Percentiles rank a stretch among this genome's conserved stretches.
phyloP scores from a whole-genome alignment of 192 early-diverging fungal species.

The Gonapodya sp. region DNA sequence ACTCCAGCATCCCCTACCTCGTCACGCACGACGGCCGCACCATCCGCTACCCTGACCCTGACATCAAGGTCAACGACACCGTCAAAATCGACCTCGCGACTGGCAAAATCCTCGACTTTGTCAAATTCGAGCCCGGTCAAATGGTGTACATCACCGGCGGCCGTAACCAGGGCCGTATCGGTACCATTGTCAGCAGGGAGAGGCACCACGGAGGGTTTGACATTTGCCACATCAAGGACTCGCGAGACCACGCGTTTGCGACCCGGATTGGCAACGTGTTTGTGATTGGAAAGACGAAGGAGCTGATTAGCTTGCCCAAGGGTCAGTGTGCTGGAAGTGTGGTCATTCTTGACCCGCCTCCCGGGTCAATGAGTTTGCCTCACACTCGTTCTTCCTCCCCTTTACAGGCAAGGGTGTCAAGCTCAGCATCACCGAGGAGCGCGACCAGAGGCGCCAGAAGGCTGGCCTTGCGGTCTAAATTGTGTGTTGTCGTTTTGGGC shows the following conservation, averaged over 20 bases:
- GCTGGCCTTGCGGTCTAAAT: background rate
- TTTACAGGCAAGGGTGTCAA: slow-evolving; percentile 23
- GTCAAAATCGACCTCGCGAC: slow-evolving; percentile 92
- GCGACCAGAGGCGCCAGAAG: slow-evolving; percentile 1
- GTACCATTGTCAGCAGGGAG: slow-evolving; percentile 92
- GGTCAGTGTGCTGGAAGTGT: no score
- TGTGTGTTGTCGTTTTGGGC: no score
- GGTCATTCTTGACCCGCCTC: no score
- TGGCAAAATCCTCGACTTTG: slow-evolving; percentile 81
- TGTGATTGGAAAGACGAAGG: slow-evolving; percentile 70
- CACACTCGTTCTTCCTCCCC: background rate
- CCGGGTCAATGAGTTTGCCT: no score
- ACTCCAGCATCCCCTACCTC: slow-evolving; percentile 78
- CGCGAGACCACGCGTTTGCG: slow-evolving; percentile 88
- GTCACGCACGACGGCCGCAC: slow-evolving; percentile 99
- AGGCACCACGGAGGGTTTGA: slow-evolving; percentile 97
- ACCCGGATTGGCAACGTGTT: slow-evolving; percentile 97
- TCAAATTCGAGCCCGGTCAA: slow-evolving; percentile 99
- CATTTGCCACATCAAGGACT: slow-evolving; percentile 98
- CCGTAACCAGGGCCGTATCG: slow-evolving; percentile 96
- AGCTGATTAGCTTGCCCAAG: slow-evolving; percentile 96
- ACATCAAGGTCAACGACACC: slow-evolving; percentile 99
- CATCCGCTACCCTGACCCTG: slow-evolving; percentile 98
- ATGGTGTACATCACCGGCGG: slow-evolving; percentile 95
- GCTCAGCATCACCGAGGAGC: slow-evolving; percentile 96